These are phyloP conservation scores for Talaromyces sp. DNA, from an alignment of 2,329 filamentous ascomycete species.

Conservation along the genomic window DNA sequence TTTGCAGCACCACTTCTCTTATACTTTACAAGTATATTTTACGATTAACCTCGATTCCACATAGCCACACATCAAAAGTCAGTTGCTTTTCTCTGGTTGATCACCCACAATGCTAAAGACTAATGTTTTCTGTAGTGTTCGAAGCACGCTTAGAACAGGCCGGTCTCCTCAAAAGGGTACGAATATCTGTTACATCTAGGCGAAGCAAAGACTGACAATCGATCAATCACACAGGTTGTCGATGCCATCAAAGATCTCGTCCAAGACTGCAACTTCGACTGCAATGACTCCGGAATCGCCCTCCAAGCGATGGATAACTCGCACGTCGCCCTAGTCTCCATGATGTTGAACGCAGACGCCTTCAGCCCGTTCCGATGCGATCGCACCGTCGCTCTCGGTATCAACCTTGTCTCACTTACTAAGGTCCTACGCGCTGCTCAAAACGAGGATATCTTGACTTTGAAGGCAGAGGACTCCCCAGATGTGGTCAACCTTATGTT, in stretches of 20 bases:
- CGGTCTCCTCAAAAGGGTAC: conserved; percentile 87
- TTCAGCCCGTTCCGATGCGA: conserved; percentile 97
- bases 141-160: conserved; percentile 98
- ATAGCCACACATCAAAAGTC: background rate
- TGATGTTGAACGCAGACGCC: conserved; percentile 94
- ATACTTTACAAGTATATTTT: background rate
- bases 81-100: background rate
- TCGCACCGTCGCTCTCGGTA: conserved; percentile 95
- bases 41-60: background rate
- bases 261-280: conserved; percentile 99
- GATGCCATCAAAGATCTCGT: conserved; percentile 99
- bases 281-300: conserved; percentile 98
- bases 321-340: conserved; percentile 96
- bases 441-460: conserved; percentile 88
- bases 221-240: conserved; percentile 64
- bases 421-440: conserved; percentile 95
- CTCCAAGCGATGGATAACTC: conserved; percentile 99
- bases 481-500: conserved; percentile 95
- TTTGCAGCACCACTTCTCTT: background rate
- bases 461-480: conserved; percentile 96
- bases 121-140: conserved; percentile 60
- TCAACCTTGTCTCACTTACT: conserved; percentile 93
- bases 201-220: background rate
- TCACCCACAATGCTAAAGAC: background rate
- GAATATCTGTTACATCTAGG: conserved; percentile 18